These are phyloP conservation scores for Simmondsia chinensis DNA, from an alignment of 148 eudicot species.

Conservation along the genomic window DNA sequence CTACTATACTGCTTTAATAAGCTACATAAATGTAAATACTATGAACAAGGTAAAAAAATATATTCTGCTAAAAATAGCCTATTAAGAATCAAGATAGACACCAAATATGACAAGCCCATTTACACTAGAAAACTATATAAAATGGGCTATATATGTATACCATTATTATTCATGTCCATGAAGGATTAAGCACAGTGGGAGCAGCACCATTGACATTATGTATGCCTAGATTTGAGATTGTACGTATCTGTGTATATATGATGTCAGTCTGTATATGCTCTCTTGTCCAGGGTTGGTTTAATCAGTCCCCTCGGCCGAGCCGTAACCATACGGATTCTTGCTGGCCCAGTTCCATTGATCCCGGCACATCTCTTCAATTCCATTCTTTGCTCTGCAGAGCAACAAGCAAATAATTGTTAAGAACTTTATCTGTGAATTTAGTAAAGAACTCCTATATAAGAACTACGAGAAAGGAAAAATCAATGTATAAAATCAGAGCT, in stretches of 20 bases:
- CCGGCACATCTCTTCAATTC: conserved; percentile 85
- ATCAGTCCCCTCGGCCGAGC: conserved; percentile 27
- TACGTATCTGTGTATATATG: conserved; percentile 9
- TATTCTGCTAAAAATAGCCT: too few species aligned
- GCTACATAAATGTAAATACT: too few species aligned
- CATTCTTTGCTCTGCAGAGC: conserved; percentile 73
- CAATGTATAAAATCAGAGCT: too few species aligned
- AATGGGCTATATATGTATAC: conserved; percentile 8
- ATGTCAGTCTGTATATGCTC: too few species aligned
- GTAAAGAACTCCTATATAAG: not conserved
- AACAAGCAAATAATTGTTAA: not conserved
- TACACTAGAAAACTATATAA: conserved; percentile 14
- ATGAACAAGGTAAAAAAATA: too few species aligned
- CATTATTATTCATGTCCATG: conserved; percentile 13
- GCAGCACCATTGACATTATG: conserved; percentile 2
- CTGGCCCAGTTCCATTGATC: conserved; percentile 97
- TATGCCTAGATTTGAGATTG: conserved; percentile 12
- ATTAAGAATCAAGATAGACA: conserved; percentile 18
- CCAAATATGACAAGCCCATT: conserved; percentile 19
- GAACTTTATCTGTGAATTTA: not conserved
- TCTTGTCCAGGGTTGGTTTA: conserved; percentile 10
- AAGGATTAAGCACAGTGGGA: conserved; percentile 7
- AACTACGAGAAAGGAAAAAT: not conserved
- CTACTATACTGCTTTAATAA: too few species aligned
- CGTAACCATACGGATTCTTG: conserved; percentile 84